These are phyloP conservation scores for Kondoa malvinella DNA, from an alignment of 768 basidiomycete species.

Conservation along the genomic window DNA sequence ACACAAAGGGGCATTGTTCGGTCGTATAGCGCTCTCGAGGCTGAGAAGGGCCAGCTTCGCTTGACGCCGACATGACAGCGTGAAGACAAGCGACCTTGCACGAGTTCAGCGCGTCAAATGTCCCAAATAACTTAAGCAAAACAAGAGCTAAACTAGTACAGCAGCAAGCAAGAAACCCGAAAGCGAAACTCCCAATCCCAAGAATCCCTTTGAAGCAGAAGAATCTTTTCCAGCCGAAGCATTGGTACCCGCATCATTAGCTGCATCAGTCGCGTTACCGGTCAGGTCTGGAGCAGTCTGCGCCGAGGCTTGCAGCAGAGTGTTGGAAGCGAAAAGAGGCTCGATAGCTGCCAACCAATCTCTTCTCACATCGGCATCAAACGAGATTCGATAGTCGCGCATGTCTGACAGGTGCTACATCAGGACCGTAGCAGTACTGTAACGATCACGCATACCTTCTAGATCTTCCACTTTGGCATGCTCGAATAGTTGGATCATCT, in stretches of 20 bases:
- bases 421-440: not conserved
- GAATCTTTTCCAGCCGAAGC: not conserved
- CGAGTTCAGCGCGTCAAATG: no score
- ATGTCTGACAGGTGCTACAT: not conserved
- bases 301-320: not conserved
- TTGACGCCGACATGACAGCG: not conserved
- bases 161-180: no score
- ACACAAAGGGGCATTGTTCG: not conserved
- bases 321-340: not conserved
- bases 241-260: not conserved
- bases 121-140: no score
- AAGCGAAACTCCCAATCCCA: no score
- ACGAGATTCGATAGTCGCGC: not conserved
- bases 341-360: not conserved
- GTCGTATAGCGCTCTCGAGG: not conserved
- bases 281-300: not conserved
- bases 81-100: no score
- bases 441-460: not conserved
- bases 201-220: no score
- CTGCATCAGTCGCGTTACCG: not conserved
- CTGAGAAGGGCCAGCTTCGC: not conserved
- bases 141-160: no score
- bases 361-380: not conserved
- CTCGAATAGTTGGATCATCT: not conserved
- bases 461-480: not conserved